phyloP scores from a whole-genome alignment of 2,329 filamentous ascomycete genomes.

The Huntiella moniliformis region DNA sequence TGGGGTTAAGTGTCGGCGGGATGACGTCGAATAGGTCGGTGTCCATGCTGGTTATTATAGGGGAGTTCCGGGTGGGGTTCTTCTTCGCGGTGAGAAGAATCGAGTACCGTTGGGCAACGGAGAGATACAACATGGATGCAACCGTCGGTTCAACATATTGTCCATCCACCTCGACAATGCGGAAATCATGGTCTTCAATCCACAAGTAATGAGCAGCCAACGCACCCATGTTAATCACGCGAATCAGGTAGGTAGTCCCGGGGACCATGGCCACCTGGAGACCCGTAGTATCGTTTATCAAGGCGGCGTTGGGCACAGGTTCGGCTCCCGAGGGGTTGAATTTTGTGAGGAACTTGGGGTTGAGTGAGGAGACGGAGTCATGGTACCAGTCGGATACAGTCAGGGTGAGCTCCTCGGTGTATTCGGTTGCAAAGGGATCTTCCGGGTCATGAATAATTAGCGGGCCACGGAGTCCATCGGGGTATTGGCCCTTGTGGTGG shows the following conservation, averaged over 20 bases:
- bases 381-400: constrained; percentile 59
- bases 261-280: constrained; percentile 40
- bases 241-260: constrained; percentile 53
- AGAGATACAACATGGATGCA: constrained; percentile 45
- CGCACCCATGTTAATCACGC: constrained; percentile 53
- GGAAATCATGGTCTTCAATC: constrained; percentile 49
- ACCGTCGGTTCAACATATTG: constrained; percentile 44
- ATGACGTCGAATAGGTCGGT: constrained; percentile 44
- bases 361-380: constrained; percentile 29
- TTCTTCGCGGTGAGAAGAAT: constrained; percentile 45
- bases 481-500: constrained; percentile 48
- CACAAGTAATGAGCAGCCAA: constrained; percentile 50
- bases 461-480: constrained; percentile 47
- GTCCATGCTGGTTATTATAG: constrained; percentile 53
- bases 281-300: constrained; percentile 54
- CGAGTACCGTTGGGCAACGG: constrained; percentile 47
- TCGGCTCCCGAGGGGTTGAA: constrained; percentile 39
- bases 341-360: constrained; percentile 31
- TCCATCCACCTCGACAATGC: constrained; percentile 55
- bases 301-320: constrained; percentile 46
- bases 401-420: constrained; percentile 44
- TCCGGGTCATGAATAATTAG: constrained; percentile 45
- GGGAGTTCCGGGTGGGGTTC: constrained; percentile 39
- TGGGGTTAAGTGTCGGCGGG: constrained; percentile 48
- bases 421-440: constrained; percentile 35